phyloP scores from a whole-genome alignment of 2,329 filamentous ascomycete genomes.

The Leptodontidium sp. region DNA sequence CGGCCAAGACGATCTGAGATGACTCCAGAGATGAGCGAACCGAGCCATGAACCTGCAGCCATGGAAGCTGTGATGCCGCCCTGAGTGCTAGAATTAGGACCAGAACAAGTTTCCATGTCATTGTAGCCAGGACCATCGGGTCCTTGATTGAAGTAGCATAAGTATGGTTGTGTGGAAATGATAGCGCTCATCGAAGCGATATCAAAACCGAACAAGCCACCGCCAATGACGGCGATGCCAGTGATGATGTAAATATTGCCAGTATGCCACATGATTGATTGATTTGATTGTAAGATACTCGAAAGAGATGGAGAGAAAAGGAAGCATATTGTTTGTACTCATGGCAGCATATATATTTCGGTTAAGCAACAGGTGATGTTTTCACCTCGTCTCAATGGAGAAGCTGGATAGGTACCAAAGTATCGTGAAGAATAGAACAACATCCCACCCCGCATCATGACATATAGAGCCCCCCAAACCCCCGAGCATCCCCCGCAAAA shows the following conservation, averaged over 20 bases:
- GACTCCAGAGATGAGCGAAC: no score
- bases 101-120: no score
- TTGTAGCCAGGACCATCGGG: constrained; percentile 23
- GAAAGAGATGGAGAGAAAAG: constrained; percentile 6
- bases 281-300: constrained; percentile 6
- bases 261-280: constrained; percentile 30
- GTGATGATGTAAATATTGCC: constrained; percentile 33
- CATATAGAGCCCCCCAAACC: background rate
- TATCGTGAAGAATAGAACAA: background rate
- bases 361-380: constrained; percentile 17
- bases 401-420: background rate
- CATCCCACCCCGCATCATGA: background rate
- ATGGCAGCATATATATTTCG: background rate
- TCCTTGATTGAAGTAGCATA: constrained; percentile 56
- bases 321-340: background rate
- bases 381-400: background rate
- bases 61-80: no score
- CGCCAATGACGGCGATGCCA: constrained; percentile 39
- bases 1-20: no score
- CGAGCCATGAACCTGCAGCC: no score
- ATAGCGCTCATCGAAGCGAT: constrained; percentile 62
- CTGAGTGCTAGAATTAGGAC: no score
- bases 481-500: background rate
- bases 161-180: constrained; percentile 58
- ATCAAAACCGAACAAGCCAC: constrained; percentile 53